phyloP scores from a whole-genome alignment of 1,284 basidiomycete species.

The Ceratobasidium sp. region DNA sequence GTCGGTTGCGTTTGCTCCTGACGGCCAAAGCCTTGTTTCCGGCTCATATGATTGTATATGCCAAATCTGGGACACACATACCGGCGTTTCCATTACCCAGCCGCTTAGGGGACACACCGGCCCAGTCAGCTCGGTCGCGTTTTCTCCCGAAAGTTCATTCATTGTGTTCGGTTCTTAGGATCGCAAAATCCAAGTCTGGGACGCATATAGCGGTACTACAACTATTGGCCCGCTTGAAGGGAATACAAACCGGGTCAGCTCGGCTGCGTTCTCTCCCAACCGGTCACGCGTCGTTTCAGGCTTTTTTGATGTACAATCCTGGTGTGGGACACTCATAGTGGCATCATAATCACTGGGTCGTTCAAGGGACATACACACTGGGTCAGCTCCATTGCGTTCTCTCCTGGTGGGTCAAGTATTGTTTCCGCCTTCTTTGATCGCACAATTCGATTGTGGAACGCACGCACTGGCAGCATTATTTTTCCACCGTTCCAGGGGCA shows the following conservation, averaged over 20 bases:
- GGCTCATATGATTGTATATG: neutral
- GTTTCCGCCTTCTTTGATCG: constrained; percentile 8
- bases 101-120: neutral
- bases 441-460: constrained; percentile 21
- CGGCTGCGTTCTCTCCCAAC: neutral
- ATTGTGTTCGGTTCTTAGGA: neutral
- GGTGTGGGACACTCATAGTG: neutral
- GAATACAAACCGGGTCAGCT: neutral
- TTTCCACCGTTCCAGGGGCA: neutral
- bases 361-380: neutral
- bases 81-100: neutral
- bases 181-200: neutral
- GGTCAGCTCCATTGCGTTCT: constrained; percentile 4
- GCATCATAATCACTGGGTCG: neutral
- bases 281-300: neutral
- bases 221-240: neutral
- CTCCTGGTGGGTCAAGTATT: constrained; percentile 7
- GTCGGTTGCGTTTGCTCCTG: neutral
- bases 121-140: neutral
- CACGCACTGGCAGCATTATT: neutral
- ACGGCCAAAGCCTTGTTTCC: neutral
- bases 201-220: neutral
- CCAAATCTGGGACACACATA: neutral
- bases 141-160: neutral
- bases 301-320: neutral